Base-by-base conservation (phyloP, 805 yeast species). In the Candida suzukii region DNA sequence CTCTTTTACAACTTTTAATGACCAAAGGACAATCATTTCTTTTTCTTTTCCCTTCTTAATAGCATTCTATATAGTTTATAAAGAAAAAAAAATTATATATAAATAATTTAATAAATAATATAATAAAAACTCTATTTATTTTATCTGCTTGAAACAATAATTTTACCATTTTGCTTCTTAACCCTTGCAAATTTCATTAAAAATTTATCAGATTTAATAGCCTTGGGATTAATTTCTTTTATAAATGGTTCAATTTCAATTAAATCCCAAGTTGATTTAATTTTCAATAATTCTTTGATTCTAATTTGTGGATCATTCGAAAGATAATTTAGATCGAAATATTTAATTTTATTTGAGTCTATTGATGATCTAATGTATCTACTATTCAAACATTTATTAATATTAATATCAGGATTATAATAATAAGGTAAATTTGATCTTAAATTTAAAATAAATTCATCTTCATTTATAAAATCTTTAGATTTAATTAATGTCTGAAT, bases 391-490 rank as follows among this genome's bases (percentile, higher is more conserved):
- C 61, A 54, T 14, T 83, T 47, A 42, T 78, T 81, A 14, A 84
- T 65, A 17, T 80, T 73, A 33, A 81, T 73, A 38, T 73, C 77
- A 1, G 63, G 63, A 21, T 49, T 49, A 40, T 60, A 60, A 36
- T 63, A 77, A 72, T 57, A 76, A 72, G 93, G 90, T 33, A 85
- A 67, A 6, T 71, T 63, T 1, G 79, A 66, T 50, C 78, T 76
- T 79, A 90, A 76, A 40, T 73, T 71, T 38, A 83, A 68, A 44
- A 80, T 51, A 52, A 88, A 76, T 44, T 82, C 87, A 32, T 75
- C 74, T 0, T 37, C 39, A 14, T 37, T 20, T 4, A 38, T 21
- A 14, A 14, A 48, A 39, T 37, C 44, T 44, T 3, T 8, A 4
- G 5, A 16, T 8, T 24, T 10, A 11, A 9, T n/a, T 19, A 35